Conservation (phyloP, 768 basidiomycete genomes). For the Cyathus striatus region DNA sequence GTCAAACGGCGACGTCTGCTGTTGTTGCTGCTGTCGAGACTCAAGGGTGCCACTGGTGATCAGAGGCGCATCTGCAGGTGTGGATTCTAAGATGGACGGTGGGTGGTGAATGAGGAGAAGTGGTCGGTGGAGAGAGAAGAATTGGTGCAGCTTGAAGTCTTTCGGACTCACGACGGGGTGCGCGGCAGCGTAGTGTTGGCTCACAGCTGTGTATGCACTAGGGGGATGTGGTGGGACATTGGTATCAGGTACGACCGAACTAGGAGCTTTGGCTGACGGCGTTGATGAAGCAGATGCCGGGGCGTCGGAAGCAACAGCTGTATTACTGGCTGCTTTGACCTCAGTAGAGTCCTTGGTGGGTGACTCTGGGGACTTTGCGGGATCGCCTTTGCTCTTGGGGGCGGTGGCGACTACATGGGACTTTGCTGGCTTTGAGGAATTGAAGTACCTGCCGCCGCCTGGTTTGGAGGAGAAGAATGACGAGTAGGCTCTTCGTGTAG, state of each 20-base stretch:
- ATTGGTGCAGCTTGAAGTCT: conserved; percentile 78
- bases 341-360: not conserved
- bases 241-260: conserved; percentile 5
- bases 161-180: conserved; percentile 60
- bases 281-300: conserved; percentile 1
- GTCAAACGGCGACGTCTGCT: conserved; percentile 24
- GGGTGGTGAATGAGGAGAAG: conserved; percentile 67
- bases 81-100: conserved; percentile 40
- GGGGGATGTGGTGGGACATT: conserved; percentile 7
- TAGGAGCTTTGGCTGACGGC: conserved; percentile 12
- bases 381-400: conserved; percentile 16
- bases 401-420: conserved; percentile 30
- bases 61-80: conserved; percentile 21
- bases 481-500: conserved; percentile 58
- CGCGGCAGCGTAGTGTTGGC: conserved; percentile 12
- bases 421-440: conserved; percentile 66
- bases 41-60: conserved; percentile 7
- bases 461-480: conserved; percentile 78
- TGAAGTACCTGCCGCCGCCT: conserved; percentile 71
- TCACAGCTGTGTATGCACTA: conserved; percentile 9
- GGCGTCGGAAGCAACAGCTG: not conserved
- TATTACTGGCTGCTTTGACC: not conserved
- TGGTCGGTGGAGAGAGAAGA: conserved; percentile 80
- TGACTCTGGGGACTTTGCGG: not conserved
- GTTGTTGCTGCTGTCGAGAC: conserved; percentile 11